Evolutionary conservation across 2,329 filamentous ascomycete species (phyloP), one percentile per base, ranked within the genome.

Genomic region (Madurella mycetomatis): DNA sequence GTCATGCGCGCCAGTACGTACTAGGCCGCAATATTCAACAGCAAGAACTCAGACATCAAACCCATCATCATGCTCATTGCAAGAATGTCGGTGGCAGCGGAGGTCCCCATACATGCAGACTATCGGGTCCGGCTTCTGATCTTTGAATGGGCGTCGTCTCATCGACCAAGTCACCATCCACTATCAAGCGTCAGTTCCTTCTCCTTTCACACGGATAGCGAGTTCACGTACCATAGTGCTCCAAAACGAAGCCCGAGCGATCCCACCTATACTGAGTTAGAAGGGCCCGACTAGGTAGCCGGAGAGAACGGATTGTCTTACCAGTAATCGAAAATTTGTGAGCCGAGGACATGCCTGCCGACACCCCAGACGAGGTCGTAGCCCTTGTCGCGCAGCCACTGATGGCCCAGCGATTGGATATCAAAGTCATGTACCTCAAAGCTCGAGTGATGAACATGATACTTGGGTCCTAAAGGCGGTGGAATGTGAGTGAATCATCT

Each of bases 341-440:
- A 76, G 1, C 82, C 82, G 18, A 84, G 65, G 9, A 84, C 73
- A 69, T 86, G 82, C 43, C 83, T 68, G 0, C 83, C 83, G 0
- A 86, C 76, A 0, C 83, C 83, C 83, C 82, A 86, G 13, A 81
- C 76, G 19, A 68, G 71, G 56, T 73, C 74, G 58, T 79, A 84
- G 2, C 74, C 75, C 61, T 80, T 78, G 44, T 73, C 67, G 0
- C 67, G 71, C 42, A 86, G 68, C 76, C 79, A 84, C 49, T 82
- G 71, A 64, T 86, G 83, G 0, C 82, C 83, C 2, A 85, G 66
- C 16, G 74, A 69, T 70, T 86, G 82, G 1, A 77, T 79, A 62
- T 86, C 83, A 58, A 82, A 82, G 62, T 85, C 80, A 32, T 80
- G 74, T 0, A 84, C 79, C 61, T 85, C 81, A 55, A 81, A 83